Evolutionary conservation across 108 stramenopile genomes (phyloP), one percentile per base, ranked within the genome.

Genomic region (Bacterosira constricta): DNA sequence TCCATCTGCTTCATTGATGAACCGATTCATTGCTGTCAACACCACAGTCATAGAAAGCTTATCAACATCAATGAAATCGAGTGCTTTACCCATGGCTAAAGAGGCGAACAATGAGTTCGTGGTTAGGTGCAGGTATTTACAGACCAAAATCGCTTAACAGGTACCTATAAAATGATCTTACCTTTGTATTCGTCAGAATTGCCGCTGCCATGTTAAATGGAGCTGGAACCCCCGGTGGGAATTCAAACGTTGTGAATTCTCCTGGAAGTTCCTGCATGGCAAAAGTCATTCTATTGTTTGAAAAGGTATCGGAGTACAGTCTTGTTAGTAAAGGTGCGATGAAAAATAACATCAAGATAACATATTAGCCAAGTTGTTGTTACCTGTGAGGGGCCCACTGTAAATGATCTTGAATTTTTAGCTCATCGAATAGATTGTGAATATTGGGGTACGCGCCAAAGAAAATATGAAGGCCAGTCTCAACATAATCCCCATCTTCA

Each of bases 381-480:
- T n/a, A n/a, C n/a, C n/a, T n/a, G n/a, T 91, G 90, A 8, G 80
- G 74, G 23, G 88, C 88, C 91, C 91, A 92, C 57, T 89, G 88
- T 44, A 92, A 52, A 32, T 89, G 74, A 67, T 90, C 88, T 25
- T 83, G 66, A 38, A 92, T 85, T 23, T 69, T 66, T 20, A 92
- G 72, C 75, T 98, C 97, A 36, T 81, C 88, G 69, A 98, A 95
- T 11, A 98, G 75, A 53, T 95, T 93, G 86, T 96, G 95, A 74
- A 98, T 92, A 79, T 98, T 98, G n/a, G 97, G 96, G 66, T 98
- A 98, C 23, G 97, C 97, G 0, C 97, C 97, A 73, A 97, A 97
- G 88, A 97, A 97, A 65, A 97, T 96, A 75, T 97, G 97, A 13
- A 97, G 80, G 6, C 97, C 97, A 21, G 97, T 97, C 76, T 97